phyloP scores from a whole-genome alignment of 495 filamentous ascomycete species.

The Penicillium soppii region DNA sequence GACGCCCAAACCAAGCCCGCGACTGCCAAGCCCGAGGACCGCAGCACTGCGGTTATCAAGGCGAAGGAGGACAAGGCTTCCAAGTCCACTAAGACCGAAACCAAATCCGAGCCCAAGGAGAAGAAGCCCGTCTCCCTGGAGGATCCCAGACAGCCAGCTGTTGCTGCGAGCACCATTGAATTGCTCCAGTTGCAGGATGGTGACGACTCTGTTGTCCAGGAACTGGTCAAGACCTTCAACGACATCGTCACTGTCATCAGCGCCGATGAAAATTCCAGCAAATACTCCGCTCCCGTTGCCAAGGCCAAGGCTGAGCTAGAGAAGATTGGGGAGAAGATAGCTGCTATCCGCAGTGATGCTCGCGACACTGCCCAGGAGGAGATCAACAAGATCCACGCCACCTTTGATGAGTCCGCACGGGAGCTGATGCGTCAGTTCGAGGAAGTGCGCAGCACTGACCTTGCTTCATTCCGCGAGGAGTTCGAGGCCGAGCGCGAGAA shows the following conservation, averaged over 20 bases:
- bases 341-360: slow-evolving; percentile 62
- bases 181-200: slow-evolving; percentile 68
- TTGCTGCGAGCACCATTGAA: slow-evolving; percentile 66
- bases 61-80: slow-evolving; percentile 44
- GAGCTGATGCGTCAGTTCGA: slow-evolving; percentile 72
- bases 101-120: slow-evolving; percentile 30
- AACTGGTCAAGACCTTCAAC: slow-evolving; percentile 93
- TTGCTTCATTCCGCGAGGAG: slow-evolving; percentile 78
- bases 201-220: slow-evolving; percentile 83
- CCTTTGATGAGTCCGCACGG: slow-evolving; percentile 79
- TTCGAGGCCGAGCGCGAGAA: slow-evolving; percentile 86
- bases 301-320: slow-evolving; percentile 83
- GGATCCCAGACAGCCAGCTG: slow-evolving; percentile 32
- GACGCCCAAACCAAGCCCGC: slow-evolving; percentile 36
- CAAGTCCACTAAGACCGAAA: slow-evolving; percentile 28
- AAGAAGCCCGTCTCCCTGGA: slow-evolving; percentile 33
- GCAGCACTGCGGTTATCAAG: slow-evolving; percentile 36
- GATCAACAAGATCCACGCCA: slow-evolving; percentile 65
- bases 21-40: slow-evolving; percentile 33
- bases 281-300: slow-evolving; percentile 70
- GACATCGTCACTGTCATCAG: slow-evolving; percentile 92
- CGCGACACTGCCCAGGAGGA: slow-evolving; percentile 73
- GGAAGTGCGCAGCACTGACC: slow-evolving; percentile 68
- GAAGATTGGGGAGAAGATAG: slow-evolving; percentile 72
- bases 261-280: slow-evolving; percentile 67